A percentile compares a stretch with the other conserved stretches of the same genome.
Conservation (phyloP, 768 basidiomycete genomes). For the Ramaria sp. region DNA sequence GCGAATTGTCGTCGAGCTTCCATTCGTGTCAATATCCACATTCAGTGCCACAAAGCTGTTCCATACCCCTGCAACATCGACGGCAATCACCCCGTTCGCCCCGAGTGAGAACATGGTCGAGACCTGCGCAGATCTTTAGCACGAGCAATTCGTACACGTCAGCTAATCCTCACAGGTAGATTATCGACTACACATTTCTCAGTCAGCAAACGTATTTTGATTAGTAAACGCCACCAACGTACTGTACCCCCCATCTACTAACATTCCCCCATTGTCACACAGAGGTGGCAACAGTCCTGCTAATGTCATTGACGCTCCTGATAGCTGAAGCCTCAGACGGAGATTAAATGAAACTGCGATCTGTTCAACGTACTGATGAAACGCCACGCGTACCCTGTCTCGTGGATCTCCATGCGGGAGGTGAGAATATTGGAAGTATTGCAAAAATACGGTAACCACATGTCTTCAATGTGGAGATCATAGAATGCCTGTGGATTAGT, state of each 20-base stretch:
- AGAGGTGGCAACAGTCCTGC: conserved; percentile 91
- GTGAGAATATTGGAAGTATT: conserved; percentile 97
- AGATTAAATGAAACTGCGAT: neutral
- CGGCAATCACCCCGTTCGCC: conserved; percentile 81
- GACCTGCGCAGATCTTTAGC: conserved; percentile 38
- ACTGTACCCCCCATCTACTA: conserved; percentile 88
- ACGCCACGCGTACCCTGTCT: conserved; percentile 98
- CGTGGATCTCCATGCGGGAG: conserved; percentile 94
- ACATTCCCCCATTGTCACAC: conserved; percentile 86
- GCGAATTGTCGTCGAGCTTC: conserved; percentile 89
- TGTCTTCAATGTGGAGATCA: conserved; percentile 90
- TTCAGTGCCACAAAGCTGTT: neutral
- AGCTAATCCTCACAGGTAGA: conserved; percentile 51
- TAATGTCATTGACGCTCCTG: conserved; percentile 94
- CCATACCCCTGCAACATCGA: conserved; percentile 82
- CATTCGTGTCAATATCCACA: neutral
- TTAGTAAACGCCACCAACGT: conserved; percentile 20
- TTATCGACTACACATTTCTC: conserved; percentile 60
- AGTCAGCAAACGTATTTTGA: conserved; percentile 6
- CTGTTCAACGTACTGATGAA: conserved; percentile 56
- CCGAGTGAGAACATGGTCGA: conserved; percentile 89
- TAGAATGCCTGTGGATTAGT: conserved; percentile 63
- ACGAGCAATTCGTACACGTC: neutral
- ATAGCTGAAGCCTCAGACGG: conserved; percentile 15
- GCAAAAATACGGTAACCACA: conserved; percentile 98